Evolutionary conservation across 495 filamentous ascomycete genomes (phyloP).

Genomic region (Corynascus novoguineensis): DNA sequence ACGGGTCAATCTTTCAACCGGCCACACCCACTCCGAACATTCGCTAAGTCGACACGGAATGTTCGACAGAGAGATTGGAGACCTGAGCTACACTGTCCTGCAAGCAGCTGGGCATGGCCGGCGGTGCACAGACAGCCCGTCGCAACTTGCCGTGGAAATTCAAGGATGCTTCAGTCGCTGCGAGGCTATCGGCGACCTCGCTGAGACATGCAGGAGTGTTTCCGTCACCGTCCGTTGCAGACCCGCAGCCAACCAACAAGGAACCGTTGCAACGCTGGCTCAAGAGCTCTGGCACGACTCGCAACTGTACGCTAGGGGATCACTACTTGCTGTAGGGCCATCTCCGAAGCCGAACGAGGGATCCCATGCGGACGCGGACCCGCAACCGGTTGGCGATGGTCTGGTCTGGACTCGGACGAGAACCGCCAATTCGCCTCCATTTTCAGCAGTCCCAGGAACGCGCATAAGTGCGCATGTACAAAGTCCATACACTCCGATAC

Average conservation of each 20-base stretch:
- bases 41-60: neutral
- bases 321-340: too few species aligned
- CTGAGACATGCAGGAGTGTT: constrained; percentile 13
- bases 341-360: neutral
- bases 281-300: too few species aligned
- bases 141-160: neutral
- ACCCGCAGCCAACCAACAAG: neutral
- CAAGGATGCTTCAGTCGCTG: neutral
- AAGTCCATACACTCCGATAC: neutral
- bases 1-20: neutral
- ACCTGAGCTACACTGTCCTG: too few species aligned
- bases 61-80: constrained; percentile 2
- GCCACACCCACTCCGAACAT: neutral
- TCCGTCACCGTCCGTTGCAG: neutral
- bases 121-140: neutral
- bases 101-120: neutral
- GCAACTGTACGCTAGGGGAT: too few species aligned
- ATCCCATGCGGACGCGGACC: constrained; percentile 4
- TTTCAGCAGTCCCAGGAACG: neutral
- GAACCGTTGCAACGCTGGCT: neutral
- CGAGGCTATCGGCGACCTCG: neutral
- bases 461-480: neutral
- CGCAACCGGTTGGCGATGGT: neutral
- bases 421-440: neutral
- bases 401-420: neutral